Evolutionary conservation across 306 rosid genomes (phyloP).

Genomic region (Styphnolobium japonicum): DNA sequence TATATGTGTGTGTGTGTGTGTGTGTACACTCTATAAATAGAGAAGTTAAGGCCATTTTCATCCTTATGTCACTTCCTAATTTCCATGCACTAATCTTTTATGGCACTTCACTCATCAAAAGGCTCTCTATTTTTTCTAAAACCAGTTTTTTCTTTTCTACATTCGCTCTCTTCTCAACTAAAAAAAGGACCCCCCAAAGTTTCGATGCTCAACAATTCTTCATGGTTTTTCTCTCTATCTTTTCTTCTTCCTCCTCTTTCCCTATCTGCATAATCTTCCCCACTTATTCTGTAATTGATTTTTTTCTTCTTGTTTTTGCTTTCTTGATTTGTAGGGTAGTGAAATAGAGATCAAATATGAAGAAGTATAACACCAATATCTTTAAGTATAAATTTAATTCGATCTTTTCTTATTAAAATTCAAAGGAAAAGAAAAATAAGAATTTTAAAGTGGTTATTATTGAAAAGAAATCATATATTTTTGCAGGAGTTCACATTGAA

Average conservation of each 20-base stretch:
- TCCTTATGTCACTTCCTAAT: not conserved
- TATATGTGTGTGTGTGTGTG: too few relatives aligned
- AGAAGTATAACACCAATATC: slow-evolving; percentile 44
- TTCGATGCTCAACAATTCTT: not conserved
- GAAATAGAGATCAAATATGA: slow-evolving; percentile 43
- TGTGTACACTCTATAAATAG: not conserved
- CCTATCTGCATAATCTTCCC: not conserved
- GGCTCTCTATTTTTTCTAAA: not conserved
- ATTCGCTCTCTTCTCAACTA: not conserved
- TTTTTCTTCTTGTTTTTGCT: not conserved
- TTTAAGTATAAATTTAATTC: not conserved
- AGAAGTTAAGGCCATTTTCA: not conserved
- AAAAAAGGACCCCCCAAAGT: not conserved
- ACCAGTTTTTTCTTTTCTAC: not conserved
- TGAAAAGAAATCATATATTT: too few relatives aligned
- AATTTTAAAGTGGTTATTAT: not conserved
- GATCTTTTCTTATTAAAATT: not conserved
- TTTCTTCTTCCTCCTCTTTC: too few relatives aligned
- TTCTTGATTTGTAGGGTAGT: slow-evolving; percentile 38
- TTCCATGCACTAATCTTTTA: not conserved
- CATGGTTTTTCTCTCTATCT: slow-evolving; percentile 32
- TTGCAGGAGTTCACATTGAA: slow-evolving; percentile 55
- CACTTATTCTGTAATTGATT: not conserved
- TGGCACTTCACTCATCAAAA: not conserved
- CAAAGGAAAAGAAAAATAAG: not conserved